A percentile compares a stretch with the other conserved stretches of the same genome.
Conservation (phyloP, 2,329 filamentous ascomycete genomes). For the Colletotrichum sp. region DNA sequence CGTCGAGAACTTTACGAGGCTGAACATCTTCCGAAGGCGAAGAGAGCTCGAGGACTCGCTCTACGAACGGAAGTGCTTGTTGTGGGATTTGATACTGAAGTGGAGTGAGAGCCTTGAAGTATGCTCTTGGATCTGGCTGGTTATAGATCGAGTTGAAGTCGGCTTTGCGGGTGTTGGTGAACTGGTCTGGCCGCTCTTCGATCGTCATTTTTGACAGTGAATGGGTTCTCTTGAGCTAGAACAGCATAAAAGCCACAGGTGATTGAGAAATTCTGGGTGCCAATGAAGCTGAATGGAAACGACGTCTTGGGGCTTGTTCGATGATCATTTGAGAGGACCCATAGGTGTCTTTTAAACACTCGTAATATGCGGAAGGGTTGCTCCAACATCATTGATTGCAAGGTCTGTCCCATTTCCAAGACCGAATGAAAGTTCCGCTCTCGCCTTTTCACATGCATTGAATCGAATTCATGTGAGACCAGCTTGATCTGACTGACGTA, state of each 20-base stretch:
- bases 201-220: neutral
- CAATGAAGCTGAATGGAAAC: neutral
- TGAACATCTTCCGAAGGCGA: neutral
- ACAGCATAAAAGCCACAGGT: rapidly evolving
- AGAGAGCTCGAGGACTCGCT: neutral
- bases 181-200: neutral
- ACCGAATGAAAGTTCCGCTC: neutral
- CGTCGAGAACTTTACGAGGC: neutral
- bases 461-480: neutral
- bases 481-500: neutral
- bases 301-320: neutral
- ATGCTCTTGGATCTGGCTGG: neutral
- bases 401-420: neutral
- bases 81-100: conserved; percentile 5
- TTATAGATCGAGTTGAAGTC: conserved; percentile 10
- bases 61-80: neutral
- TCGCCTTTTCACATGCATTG: neutral
- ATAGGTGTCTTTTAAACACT: neutral
- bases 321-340: neutral
- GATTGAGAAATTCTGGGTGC: rapidly evolving
- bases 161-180: neutral
- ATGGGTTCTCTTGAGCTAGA: too few species aligned
- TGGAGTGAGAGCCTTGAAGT: neutral
- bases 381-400: neutral
- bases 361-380: neutral